Evolutionary conservation across 306 rosid genomes (phyloP).

Genomic region (Pterocarpus macrocarpus): DNA sequence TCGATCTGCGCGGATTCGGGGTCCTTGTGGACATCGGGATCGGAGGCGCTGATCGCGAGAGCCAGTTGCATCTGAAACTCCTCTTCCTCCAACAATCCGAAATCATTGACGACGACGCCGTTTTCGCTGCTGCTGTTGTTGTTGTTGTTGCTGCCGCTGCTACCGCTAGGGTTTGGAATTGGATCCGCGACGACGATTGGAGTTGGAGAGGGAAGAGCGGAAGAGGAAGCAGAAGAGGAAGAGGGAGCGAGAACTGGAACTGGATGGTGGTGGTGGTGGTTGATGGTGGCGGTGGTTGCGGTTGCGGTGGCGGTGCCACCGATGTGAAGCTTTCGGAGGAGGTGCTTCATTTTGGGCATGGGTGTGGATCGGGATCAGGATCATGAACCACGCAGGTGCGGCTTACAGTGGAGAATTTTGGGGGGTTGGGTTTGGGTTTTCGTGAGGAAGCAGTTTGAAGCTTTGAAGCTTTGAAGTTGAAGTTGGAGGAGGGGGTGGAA

Average conservation of each 20-base stretch:
- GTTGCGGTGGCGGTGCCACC: slow-evolving; percentile 71
- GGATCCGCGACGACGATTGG: slow-evolving; percentile 40
- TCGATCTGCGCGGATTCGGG: slow-evolving; percentile 98
- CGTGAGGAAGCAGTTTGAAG: background rate
- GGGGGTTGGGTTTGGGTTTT: background rate
- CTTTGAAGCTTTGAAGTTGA: background rate
- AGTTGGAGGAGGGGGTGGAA: background rate
- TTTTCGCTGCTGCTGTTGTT: background rate
- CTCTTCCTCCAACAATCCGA: slow-evolving; percentile 88
- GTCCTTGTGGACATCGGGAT: slow-evolving; percentile 74
- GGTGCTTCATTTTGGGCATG: slow-evolving; percentile 96
- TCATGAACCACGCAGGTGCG: slow-evolving; percentile 51
- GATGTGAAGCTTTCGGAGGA: slow-evolving; percentile 97
- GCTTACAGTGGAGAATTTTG: background rate
- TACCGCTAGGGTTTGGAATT: slow-evolving; percentile 26
- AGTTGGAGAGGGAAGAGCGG: slow-evolving; percentile 51
- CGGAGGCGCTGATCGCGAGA: slow-evolving; percentile 95
- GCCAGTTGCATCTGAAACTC: slow-evolving; percentile 99
- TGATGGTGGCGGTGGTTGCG: slow-evolving; percentile 59
- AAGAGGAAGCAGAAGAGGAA: slow-evolving; percentile 51
- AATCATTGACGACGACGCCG: slow-evolving; percentile 55
- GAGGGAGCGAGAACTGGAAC: background rate
- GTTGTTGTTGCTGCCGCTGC: background rate
- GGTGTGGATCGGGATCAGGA: slow-evolving; percentile 44
- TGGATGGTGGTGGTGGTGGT: slow-evolving; percentile 36